Evolutionary conservation across 2,329 filamentous ascomycete species (phyloP).

Genomic region (Curvularia hawaiiensis): DNA sequence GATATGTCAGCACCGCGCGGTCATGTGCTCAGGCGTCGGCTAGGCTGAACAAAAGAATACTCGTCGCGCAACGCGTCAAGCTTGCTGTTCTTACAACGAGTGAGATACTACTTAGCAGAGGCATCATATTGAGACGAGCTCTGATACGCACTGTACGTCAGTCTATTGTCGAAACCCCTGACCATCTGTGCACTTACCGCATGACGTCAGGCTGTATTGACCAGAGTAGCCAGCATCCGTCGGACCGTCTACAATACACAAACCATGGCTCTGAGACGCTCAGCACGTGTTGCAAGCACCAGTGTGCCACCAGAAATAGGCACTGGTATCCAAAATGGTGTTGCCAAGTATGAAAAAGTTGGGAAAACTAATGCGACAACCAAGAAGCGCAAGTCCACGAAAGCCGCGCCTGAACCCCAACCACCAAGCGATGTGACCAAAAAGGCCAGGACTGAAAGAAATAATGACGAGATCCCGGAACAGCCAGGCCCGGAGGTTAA

Average conservation of each 20-base stretch:
- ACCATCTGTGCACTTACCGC: slow-evolving; percentile 53
- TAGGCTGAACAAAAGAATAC: slow-evolving; percentile 6
- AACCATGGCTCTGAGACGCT: slow-evolving; percentile 60
- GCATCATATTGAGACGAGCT: neutral
- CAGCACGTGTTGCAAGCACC: slow-evolving; percentile 52
- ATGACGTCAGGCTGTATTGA: slow-evolving; percentile 31
- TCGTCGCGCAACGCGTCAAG: slow-evolving; percentile 24
- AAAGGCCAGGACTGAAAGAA: slow-evolving; percentile 1
- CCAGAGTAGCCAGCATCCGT: slow-evolving; percentile 1
- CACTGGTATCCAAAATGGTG: slow-evolving; percentile 14
- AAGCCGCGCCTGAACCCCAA: slow-evolving; percentile 10
- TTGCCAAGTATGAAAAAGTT: slow-evolving; percentile 18
- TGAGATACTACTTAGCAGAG: slow-evolving; percentile 11
- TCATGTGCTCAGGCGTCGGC: slow-evolving; percentile 39
- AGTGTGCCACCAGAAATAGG: slow-evolving; percentile 26
- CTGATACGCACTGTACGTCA: slow-evolving; percentile 11
- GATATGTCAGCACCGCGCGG: slow-evolving; percentile 31
- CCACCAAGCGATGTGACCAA: slow-evolving; percentile 2
- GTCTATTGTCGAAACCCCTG: neutral
- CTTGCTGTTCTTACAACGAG: slow-evolving; percentile 6
- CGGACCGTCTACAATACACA: slow-evolving; percentile 1
- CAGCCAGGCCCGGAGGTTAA: slow-evolving; percentile 15
- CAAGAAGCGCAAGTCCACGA: slow-evolving; percentile 34
- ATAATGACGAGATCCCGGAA: neutral
- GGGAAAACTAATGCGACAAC: slow-evolving; percentile 15